Evolutionary conservation across 768 basidiomycete species (phyloP), one percentile per base, ranked within the genome.

Genomic region (Agaricus subrufescens): DNA sequence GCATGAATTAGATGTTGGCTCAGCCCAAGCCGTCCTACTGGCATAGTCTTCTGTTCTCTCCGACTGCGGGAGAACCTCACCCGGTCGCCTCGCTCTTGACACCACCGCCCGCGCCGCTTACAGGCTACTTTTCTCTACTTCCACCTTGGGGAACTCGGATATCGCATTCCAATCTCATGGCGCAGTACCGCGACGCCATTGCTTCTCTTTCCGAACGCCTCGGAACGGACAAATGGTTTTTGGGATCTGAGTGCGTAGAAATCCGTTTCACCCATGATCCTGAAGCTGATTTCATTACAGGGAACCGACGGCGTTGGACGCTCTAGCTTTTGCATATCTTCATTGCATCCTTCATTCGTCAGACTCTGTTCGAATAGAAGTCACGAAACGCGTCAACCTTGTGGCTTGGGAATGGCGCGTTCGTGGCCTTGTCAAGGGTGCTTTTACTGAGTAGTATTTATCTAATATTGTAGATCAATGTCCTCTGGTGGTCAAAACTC

Each of bases 291-390:
- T 34, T 34, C 34, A 11, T 49, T 48, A 30, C 56, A 94, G 91
- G 48, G 74, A 75, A 26, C 87, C 91, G 23, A 94, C 91, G 1
- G 79, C 86, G 0, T 81, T 94, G 12, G 91, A 94, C 65, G 91
- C 91, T 2, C 81, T 92, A 44, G 74, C 81, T 5, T 94, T 93
- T 65, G 91, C 91, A 1, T 94, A 94, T 63, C 73, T 94, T 11
- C 85, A 91, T 67, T 76, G 74, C 52, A 76, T 91, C 25, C 70
- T 89, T 5, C 72, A 83, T 47, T 72, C 76, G 25, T 66, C 71
- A 57, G 71, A 74, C 39, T 53, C 60, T 23, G 70, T 84, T 23
- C 79, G 87, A 34, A 77, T 82, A 38, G 86, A 89, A 63, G 83
- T 91, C 29, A 78, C 82, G 11, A 81, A 83, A 49, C 83, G 82